These are phyloP conservation scores for Nicotiana otophora DNA, from an alignment of 257 asterid genomes.

Conservation along the genomic window DNA sequence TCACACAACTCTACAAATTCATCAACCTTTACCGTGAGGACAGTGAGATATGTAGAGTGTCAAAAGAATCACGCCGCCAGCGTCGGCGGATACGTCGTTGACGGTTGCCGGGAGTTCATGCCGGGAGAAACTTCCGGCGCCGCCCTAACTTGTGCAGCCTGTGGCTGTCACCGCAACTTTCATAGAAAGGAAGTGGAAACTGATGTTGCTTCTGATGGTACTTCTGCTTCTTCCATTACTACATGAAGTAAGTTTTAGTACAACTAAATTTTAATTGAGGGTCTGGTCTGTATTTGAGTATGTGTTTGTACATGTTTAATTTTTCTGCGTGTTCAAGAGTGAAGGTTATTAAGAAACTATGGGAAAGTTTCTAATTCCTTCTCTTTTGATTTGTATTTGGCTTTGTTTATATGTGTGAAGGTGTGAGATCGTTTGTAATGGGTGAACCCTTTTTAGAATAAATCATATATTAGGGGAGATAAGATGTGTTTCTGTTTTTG, in stretches of 20 bases:
- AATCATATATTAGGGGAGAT: background rate
- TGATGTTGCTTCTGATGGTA: slow-evolving; percentile 33
- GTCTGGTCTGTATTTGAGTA: background rate
- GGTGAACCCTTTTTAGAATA: background rate
- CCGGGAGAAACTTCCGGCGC: slow-evolving; percentile 43
- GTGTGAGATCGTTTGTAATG: slow-evolving; percentile 4
- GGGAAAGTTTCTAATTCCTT: background rate
- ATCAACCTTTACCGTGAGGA: slow-evolving; percentile 19
- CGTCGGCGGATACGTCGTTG: slow-evolving; percentile 84
- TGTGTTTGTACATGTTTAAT: background rate
- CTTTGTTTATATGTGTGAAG: slow-evolving; percentile 1
- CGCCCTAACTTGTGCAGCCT: slow-evolving; percentile 81
- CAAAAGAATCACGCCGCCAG: slow-evolving; percentile 90
- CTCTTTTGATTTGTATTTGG: background rate
- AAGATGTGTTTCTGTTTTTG: background rate
- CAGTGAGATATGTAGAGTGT: slow-evolving; percentile 65
- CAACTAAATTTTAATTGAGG: background rate
- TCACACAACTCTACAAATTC: slow-evolving; percentile 28
- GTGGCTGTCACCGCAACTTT: slow-evolving; percentile 86
- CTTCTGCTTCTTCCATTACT: slow-evolving; percentile 17
- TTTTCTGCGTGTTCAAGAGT: background rate
- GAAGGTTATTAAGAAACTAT: background rate
- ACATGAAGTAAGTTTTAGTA: slow-evolving; percentile 9
- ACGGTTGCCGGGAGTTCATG: slow-evolving; percentile 92
- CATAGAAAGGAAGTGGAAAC: slow-evolving; percentile 56